A percentile compares a stretch with the other conserved stretches of the same genome.
These are phyloP conservation scores for Xylariaceae sp. DNA, from an alignment of 2,329 filamentous ascomycete genomes.

Conservation along the genomic window DNA sequence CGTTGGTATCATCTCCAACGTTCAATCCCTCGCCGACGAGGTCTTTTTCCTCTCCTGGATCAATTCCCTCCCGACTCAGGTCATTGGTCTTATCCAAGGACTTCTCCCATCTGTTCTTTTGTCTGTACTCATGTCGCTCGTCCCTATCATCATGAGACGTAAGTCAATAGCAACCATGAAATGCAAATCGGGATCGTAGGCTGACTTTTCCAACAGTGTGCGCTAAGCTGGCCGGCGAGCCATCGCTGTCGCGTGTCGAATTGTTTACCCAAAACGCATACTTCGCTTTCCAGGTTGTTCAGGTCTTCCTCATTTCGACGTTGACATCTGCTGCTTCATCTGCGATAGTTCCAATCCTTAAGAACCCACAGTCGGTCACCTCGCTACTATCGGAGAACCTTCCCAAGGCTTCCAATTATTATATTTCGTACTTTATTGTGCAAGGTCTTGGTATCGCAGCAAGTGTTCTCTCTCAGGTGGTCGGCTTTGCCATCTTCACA, in stretches of 20 bases:
- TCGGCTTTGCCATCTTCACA: slow-evolving; percentile 69
- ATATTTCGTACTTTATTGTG: slow-evolving; percentile 90
- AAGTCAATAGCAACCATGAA: slow-evolving; percentile 31
- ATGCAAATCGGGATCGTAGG: background rate
- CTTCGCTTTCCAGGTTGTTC: slow-evolving; percentile 85
- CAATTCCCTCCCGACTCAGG: slow-evolving; percentile 60
- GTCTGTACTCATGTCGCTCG: slow-evolving; percentile 78
- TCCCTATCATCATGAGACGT: slow-evolving; percentile 78
- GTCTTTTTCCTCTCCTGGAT: slow-evolving; percentile 71
- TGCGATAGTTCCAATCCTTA: slow-evolving; percentile 58
- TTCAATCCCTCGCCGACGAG: slow-evolving; percentile 59
- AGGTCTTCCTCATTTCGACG: slow-evolving; percentile 87
- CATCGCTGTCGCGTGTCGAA: slow-evolving; percentile 75
- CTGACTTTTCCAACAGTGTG: slow-evolving; percentile 47
- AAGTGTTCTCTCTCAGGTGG: slow-evolving; percentile 65
- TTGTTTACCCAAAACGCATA: slow-evolving; percentile 87
- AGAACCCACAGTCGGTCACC: slow-evolving; percentile 59
- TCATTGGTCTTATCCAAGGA: slow-evolving; percentile 80
- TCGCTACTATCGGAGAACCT: slow-evolving; percentile 67
- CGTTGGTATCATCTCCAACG: slow-evolving; percentile 82
- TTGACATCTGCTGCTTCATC: slow-evolving; percentile 75
- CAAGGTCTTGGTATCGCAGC: slow-evolving; percentile 81
- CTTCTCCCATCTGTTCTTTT: slow-evolving; percentile 77
- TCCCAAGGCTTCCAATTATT: slow-evolving; percentile 86
- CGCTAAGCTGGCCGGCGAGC: slow-evolving; percentile 75